Percentiles rank a stretch among this genome's conserved stretches.
Conservation (phyloP, 306 rosid species). For the barrel medic (Medicago truncatula) region MtrunA17r5.0-ANR NC_053044.1:32668001-32668500, state of each 20-base stretch:
- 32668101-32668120: slow-evolving; percentile 68
- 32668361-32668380: slow-evolving; percentile 58
- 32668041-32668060: neutral
- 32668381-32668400: slow-evolving; percentile 60
- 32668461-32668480: slow-evolving; percentile 60
- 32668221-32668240: slow-evolving; percentile 77
- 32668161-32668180: slow-evolving; percentile 57
- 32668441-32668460: slow-evolving; percentile 76
- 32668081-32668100: slow-evolving; percentile 25
- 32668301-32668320: slow-evolving; percentile 55
- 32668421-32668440: slow-evolving; percentile 84
- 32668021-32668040: neutral
- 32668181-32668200: slow-evolving; percentile 56
- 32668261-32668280: slow-evolving; percentile 55
- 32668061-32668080: neutral
- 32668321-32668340: slow-evolving; percentile 48
- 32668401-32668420: slow-evolving; percentile 68
- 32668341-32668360: slow-evolving; percentile 57
- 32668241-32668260: slow-evolving; percentile 59
- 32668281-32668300: slow-evolving; percentile 67
- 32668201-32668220: slow-evolving; percentile 60
- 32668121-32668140: slow-evolving; percentile 58
- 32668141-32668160: slow-evolving; percentile 76
- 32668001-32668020: neutral
- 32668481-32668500: slow-evolving; percentile 57